Evolutionary conservation across 228 moss, liverwort and hornwort genomes (phyloP), one percentile per base, ranked within the genome.

Genomic region (Sphagnum magellanicum): DNA sequence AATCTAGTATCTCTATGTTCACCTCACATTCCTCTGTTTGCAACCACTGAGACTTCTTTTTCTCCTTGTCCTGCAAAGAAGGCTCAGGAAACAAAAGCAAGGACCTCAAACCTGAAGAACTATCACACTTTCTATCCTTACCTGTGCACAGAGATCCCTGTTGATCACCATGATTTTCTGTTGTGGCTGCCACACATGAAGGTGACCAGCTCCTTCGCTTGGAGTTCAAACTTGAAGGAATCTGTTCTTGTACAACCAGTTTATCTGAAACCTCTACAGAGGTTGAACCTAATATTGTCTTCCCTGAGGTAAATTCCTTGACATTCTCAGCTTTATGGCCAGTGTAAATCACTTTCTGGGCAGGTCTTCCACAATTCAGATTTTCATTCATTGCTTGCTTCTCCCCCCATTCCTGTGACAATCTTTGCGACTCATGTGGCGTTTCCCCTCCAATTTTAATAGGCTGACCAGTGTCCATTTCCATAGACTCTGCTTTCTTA

Each of bases 331-430:
- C 81, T 71, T 75, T 88, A 75, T 82, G 74, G 61, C 88, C 86
- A 50, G 88, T 84, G 64, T 73, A 74, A 50, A 88, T 91, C 74
- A 88, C 70, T 80, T 86, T 88, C 50, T 78, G 78, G 47, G 52
- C 63, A 7, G 71, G 52, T 74, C 71, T 84, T 67, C 65, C 71
- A 63, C 61, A 75, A 62, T 52, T 57, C 3, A 32, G 32, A 32
- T 32, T 32, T 32, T 32, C 32, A 32, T 32, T 32, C 32, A 32
- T 32, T 32, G 32, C 32, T 32, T 32, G 32, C 32, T 32, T 32
- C 32, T 32, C 32, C 32, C 32, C 32, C 32, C 32, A 3, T 32
- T 32, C 32, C 32, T 32, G 32, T 32, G 32, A 32, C 32, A 32
- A 32, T 32, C 32, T 32, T 32, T 32, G 32, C 32, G 32, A 32